Conservation (phyloP, 805 yeast genomes). For the Wickerhamia fluorescens region DNA sequence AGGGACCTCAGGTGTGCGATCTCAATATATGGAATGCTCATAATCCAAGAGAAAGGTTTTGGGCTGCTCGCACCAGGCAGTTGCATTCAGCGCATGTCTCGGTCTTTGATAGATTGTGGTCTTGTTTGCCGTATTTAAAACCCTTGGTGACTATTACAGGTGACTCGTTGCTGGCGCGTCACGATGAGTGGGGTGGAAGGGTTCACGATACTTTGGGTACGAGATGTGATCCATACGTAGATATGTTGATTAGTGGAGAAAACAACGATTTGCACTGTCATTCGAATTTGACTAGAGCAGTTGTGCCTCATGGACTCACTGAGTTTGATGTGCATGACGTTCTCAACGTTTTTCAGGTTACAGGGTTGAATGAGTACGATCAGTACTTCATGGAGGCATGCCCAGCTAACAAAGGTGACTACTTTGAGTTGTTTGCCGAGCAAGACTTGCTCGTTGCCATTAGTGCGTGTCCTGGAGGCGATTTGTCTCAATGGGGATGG, state of each 20-base stretch:
- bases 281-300: slow-evolving; percentile 54
- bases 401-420: slow-evolving; percentile 53
- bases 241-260: slow-evolving; percentile 54
- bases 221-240: slow-evolving; percentile 65
- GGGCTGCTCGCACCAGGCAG: slow-evolving; percentile 68
- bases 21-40: slow-evolving; percentile 57
- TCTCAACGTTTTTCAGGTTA: slow-evolving; percentile 61
- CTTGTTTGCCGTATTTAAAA: slow-evolving; percentile 56
- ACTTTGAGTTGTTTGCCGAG: slow-evolving; percentile 63
- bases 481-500: slow-evolving; percentile 64
- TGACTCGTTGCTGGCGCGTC: slow-evolving; percentile 49
- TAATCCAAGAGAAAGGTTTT: slow-evolving; percentile 57
- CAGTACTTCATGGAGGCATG: slow-evolving; percentile 67
- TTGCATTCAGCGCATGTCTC: slow-evolving; percentile 58
- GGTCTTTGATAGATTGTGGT: slow-evolving; percentile 57
- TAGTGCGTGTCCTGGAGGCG: slow-evolving; percentile 68
- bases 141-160: slow-evolving; percentile 60
- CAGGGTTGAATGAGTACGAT: slow-evolving; percentile 58
- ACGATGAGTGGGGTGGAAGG: slow-evolving; percentile 60
- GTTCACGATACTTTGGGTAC: slow-evolving; percentile 63
- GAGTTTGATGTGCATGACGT: slow-evolving; percentile 67
- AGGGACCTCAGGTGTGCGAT: slow-evolving; percentile 69
- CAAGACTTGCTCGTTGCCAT: slow-evolving; percentile 57
- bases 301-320: slow-evolving; percentile 52
- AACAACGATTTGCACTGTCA: slow-evolving; percentile 65